These are phyloP conservation scores for Striga hermonthica DNA, from an alignment of 305 asterid species.

Conservation along the genomic window DNA sequence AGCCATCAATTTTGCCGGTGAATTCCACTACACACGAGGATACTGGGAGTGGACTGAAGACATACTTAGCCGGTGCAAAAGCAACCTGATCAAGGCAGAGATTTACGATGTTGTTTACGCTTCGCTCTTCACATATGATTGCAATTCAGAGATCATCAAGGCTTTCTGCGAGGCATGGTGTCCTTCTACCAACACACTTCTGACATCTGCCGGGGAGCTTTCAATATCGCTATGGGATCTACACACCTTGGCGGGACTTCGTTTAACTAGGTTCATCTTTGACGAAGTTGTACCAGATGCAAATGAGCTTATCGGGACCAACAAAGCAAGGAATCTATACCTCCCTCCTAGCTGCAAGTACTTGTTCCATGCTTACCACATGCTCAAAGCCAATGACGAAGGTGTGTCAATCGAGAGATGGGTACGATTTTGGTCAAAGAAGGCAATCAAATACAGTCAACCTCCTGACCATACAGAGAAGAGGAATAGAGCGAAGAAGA, in stretches of 20 bases:
- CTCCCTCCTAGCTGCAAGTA: background rate
- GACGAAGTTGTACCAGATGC: background rate
- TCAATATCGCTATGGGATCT: background rate
- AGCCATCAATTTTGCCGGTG: background rate
- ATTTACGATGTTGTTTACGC: background rate
- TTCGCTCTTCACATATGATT: background rate
- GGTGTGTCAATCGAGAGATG: background rate
- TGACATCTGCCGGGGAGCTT: background rate
- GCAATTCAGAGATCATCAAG: background rate
- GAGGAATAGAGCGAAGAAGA: background rate
- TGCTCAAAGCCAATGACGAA: background rate
- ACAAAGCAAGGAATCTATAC: background rate
- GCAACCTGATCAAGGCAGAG: background rate
- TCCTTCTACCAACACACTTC: background rate
- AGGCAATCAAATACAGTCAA: background rate
- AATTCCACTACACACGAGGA: background rate
- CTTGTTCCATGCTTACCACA: background rate
- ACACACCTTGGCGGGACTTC: background rate
- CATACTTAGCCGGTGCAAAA: background rate
- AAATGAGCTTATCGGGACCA: background rate
- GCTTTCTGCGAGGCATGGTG: slow-evolving; percentile 5
- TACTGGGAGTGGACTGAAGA: background rate
- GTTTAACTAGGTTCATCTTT: background rate
- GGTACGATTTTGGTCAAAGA: background rate
- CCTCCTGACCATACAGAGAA: background rate